These are phyloP conservation scores for Orychophragmus violaceus DNA, from an alignment of 345 rosid species.

Conservation along the genomic window DNA sequence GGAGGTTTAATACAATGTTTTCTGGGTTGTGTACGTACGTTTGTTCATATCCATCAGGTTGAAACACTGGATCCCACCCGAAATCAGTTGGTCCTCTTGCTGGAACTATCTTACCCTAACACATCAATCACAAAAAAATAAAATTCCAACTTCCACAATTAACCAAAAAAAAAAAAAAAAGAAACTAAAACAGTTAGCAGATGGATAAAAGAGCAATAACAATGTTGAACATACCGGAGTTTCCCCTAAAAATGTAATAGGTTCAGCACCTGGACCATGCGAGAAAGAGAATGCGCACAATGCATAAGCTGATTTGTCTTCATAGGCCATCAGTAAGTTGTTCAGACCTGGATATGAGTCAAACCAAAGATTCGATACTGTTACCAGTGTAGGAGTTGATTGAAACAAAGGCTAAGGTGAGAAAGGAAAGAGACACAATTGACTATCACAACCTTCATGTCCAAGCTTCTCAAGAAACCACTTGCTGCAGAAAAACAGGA, in stretches of 20 bases:
- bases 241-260: conserved; percentile 68
- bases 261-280: conserved; percentile 66
- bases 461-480: conserved; percentile 95
- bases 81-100: conserved; percentile 85
- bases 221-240: conserved; percentile 50
- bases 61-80: conserved; percentile 97
- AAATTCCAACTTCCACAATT: background rate
- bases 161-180: background rate
- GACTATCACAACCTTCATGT: conserved; percentile 62
- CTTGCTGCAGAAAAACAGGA: conserved; percentile 51
- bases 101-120: conserved; percentile 81
- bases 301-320: conserved; percentile 91
- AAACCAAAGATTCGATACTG: background rate
- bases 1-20: background rate
- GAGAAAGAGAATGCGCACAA: conserved; percentile 83
- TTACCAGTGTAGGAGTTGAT: background rate
- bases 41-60: conserved; percentile 79
- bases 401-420: background rate
- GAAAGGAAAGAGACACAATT: background rate
- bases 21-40: conserved; percentile 60
- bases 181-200: background rate
- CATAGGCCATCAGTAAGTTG: conserved; percentile 80
- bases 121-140: conserved; percentile 22
- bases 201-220: background rate
- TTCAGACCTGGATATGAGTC: conserved; percentile 51